phyloP scores from a whole-genome alignment of 176 grass and related monocot species.

The Neostapfia colusana region DNA sequence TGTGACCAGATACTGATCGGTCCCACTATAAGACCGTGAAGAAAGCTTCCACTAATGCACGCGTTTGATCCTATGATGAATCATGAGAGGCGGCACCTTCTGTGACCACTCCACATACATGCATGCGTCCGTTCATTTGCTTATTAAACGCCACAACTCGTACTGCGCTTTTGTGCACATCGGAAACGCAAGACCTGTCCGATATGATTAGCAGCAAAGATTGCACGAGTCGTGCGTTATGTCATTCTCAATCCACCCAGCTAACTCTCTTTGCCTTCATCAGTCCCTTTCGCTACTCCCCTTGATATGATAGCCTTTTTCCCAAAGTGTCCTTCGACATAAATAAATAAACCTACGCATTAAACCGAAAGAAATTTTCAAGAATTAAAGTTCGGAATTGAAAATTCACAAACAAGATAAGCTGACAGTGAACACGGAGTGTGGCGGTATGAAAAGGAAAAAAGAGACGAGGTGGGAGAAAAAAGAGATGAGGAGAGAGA shows the following conservation, averaged over 20 bases:
- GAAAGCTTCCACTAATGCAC: background rate
- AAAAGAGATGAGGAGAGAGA: no score
- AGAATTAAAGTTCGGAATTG: no score
- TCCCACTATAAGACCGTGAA: background rate
- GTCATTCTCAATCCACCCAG: conserved; percentile 36
- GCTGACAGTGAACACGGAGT: conserved; percentile 3
- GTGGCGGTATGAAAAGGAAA: background rate
- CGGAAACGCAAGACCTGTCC: conserved; percentile 34
- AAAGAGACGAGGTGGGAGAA: background rate
- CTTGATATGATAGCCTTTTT: background rate
- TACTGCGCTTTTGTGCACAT: background rate
- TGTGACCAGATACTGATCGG: background rate
- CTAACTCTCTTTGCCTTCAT: conserved; percentile 29
- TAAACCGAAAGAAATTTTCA: background rate
- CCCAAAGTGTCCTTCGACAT: conserved; percentile 11
- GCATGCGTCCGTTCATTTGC: background rate
- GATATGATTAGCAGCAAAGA: conserved; percentile 48
- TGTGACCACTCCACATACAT: background rate
- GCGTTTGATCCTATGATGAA: background rate
- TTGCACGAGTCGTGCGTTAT: conserved; percentile 43
- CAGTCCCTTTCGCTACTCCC: conserved; percentile 4
- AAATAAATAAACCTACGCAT: conserved; percentile 1
- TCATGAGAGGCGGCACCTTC: background rate
- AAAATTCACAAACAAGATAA: background rate
- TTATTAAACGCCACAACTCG: background rate